These are phyloP conservation scores for Zea mays DNA, from an alignment of 176 grass and related monocot genomes.

Conservation along the genomic window Zm-B73-REFERENCE-NAM-5.0 NC_050096.1:28582001-28582500, in stretches of 20 bases:
- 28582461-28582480: background rate
- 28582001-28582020: background rate
- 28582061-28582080: background rate
- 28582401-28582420: background rate
- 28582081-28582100: background rate
- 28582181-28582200: background rate
- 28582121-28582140: background rate
- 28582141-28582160: conserved; percentile 28
- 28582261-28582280: background rate
- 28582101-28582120: background rate
- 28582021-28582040: conserved; percentile 13
- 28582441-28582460: background rate
- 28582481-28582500: too few species aligned
- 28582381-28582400: background rate
- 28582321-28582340: background rate
- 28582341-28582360: background rate
- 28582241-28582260: background rate
- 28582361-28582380: background rate
- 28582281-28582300: background rate
- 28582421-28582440: background rate
- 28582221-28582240: conserved; percentile 5
- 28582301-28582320: background rate
- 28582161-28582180: background rate
- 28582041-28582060: background rate
- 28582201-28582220: background rate